phyloP scores from a whole-genome alignment of 306 rosid genomes.

The Carpinus fangiana region DNA sequence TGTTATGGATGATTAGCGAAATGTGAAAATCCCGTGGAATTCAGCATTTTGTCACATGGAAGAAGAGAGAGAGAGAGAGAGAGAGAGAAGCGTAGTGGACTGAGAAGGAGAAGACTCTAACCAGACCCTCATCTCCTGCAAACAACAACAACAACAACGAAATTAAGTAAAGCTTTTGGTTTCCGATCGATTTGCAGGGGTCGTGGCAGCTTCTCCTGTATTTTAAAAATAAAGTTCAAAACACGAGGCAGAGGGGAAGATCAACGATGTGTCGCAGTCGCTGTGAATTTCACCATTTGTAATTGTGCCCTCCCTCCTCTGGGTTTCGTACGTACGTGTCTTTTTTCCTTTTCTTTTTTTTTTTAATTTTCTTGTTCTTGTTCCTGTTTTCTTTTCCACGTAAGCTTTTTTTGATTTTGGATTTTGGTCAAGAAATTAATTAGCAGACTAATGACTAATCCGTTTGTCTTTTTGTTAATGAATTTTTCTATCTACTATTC shows the following conservation, averaged over 20 bases:
- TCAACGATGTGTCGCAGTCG: not conserved
- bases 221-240: not conserved
- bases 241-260: no score
- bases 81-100: conserved; percentile 51
- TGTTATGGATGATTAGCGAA: not conserved
- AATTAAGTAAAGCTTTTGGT: not conserved
- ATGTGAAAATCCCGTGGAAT: conserved; percentile 8
- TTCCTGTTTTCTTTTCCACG: not conserved
- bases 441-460: no score
- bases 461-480: no score
- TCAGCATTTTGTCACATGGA: conserved; percentile 13
- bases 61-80: not conserved
- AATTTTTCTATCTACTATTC: no score
- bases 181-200: not conserved
- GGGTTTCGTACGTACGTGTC: not conserved
- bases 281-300: not conserved
- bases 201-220: not conserved
- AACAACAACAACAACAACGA: not conserved
- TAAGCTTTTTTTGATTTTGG: not conserved
- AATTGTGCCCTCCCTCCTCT: not conserved
- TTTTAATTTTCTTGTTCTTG: not conserved
- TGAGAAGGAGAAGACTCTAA: conserved; percentile 37
- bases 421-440: no score
- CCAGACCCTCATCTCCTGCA: conserved; percentile 33
- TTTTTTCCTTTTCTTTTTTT: not conserved